Evolutionary conservation across 495 filamentous ascomycete genomes (phyloP).

Genomic region (Podospora sp.): DNA sequence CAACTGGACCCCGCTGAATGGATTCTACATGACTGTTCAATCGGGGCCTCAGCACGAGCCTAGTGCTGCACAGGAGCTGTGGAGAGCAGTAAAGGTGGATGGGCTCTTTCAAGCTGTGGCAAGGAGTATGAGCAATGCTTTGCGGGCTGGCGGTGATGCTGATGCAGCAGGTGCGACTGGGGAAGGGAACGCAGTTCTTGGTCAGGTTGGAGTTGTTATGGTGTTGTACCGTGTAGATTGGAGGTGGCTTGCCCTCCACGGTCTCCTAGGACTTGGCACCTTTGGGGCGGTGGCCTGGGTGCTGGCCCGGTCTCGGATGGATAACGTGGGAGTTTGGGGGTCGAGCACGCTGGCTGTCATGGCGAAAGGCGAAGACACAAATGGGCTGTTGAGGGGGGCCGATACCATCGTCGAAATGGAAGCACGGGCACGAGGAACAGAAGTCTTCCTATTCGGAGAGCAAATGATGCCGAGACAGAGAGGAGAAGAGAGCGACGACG

Average conservation of each 20-base stretch:
- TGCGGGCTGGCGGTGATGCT: background rate
- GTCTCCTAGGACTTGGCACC: background rate
- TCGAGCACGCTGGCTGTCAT: background rate
- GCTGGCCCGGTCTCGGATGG: background rate
- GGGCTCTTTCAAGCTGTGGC: background rate
- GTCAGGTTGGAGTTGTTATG: conserved; percentile 1
- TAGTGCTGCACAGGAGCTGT: background rate
- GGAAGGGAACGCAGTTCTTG: background rate
- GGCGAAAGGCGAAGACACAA: background rate
- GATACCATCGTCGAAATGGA: background rate
- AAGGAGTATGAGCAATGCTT: background rate
- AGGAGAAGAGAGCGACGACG: conserved; percentile 3
- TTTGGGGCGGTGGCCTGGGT: background rate
- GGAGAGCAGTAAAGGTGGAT: background rate
- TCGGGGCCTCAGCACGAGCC: background rate
- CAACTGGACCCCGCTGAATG: conserved; percentile 8
- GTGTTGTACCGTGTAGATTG: conserved; percentile 1
- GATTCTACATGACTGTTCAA: conserved; percentile 4
- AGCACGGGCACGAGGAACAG: background rate
- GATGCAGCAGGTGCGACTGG: background rate
- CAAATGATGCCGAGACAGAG: background rate
- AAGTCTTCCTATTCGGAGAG: background rate
- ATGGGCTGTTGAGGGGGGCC: background rate
- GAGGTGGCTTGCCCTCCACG: background rate
- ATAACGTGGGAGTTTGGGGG: background rate